Evolutionary conservation across 2,329 filamentous ascomycete species (phyloP), one percentile per base, ranked within the genome.

Genomic region (Epichloe glyceriae): DNA sequence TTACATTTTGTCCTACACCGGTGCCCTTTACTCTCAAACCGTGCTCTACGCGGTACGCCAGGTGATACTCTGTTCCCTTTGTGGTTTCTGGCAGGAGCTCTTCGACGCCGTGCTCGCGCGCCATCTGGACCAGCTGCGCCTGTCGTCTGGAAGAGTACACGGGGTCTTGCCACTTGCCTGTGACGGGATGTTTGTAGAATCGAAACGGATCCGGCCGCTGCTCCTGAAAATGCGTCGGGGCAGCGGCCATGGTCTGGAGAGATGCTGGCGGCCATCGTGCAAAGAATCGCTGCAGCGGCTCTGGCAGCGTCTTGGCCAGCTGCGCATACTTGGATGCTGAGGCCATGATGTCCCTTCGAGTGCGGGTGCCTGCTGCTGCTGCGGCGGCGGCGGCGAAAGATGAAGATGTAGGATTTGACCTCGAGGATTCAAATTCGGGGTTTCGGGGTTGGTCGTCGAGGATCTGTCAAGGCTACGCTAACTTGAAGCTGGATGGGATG

Each of bases 11-110:
- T 52, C 89, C 91, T 58, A 88, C 82, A 75, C 93, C 91, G 1
- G 91, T 97, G 60, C 91, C 91, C 79, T 90, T 91, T 52, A 96
- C 86, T 55, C 83, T 77, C 67, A 95, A 66, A 47, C 90, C 91
- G 56, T 84, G 77, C 73, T 94, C 86, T 52, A 88, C 79, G 52
- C 87, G 74, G 66, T 82, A 79, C 61, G 80, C 76, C 62, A 89
- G 77, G 66, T 76, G 82, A 64, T 79, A 77, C 58, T 82, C 84
- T 2, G 83, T 84, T 59, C 82, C 82, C 78, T 95, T 95, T 52
- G 73, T 73, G 11, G 85, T 86, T 58, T 78, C 78, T 0, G 90
- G 90, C 53, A 96, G 70, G 58, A 95, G 71, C 55, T 88, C 83
- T 66, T 90, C 85, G 3, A 95, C 84, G 50, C 86, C 86, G 67